Conservation (phyloP, 192 early-diverging fungal species). For the Allomyces javanicus region DNA sequence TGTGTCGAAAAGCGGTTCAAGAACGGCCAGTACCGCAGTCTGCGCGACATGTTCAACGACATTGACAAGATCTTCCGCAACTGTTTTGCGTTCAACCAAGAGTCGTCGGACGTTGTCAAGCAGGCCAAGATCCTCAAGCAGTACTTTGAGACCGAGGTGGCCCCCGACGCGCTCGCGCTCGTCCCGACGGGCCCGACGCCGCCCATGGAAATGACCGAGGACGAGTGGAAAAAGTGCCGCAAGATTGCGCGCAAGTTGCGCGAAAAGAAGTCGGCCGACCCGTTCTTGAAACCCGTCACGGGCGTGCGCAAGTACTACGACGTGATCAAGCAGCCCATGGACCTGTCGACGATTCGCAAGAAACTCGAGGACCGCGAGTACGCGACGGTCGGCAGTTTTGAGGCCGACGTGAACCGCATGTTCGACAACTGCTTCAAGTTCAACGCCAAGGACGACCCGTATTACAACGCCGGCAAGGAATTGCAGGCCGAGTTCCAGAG, state of each 20-base stretch:
- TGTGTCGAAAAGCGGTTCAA: not conserved
- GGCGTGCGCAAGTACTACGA: slow-evolving; percentile 35
- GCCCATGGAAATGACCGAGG: not conserved
- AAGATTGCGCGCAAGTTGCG: not conserved
- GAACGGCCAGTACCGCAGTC: not conserved
- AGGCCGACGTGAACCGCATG: slow-evolving; percentile 35
- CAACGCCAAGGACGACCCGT: slow-evolving; percentile 47
- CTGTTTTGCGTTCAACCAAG: not conserved
- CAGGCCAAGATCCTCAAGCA: not conserved
- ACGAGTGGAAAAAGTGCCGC: not conserved
- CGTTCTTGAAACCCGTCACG: not conserved
- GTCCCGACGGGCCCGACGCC: not conserved
- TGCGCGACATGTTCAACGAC: not conserved
- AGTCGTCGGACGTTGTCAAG: not conserved
- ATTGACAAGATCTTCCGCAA: not conserved
- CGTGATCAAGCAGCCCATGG: slow-evolving; percentile 48
- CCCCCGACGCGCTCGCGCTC: not conserved
- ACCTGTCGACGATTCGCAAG: slow-evolving; percentile 30
- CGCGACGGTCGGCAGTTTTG: slow-evolving; percentile 13
- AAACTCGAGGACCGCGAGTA: slow-evolving; percentile 23
- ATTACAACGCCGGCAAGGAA: slow-evolving; percentile 35
- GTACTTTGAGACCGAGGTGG: not conserved
- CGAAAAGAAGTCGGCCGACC: not conserved
- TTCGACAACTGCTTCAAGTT: slow-evolving; percentile 43
- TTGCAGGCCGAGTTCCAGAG: slow-evolving; percentile 34